Conservation (phyloP, 495 filamentous ascomycete genomes). For the Durotheca rogersii region DNA sequence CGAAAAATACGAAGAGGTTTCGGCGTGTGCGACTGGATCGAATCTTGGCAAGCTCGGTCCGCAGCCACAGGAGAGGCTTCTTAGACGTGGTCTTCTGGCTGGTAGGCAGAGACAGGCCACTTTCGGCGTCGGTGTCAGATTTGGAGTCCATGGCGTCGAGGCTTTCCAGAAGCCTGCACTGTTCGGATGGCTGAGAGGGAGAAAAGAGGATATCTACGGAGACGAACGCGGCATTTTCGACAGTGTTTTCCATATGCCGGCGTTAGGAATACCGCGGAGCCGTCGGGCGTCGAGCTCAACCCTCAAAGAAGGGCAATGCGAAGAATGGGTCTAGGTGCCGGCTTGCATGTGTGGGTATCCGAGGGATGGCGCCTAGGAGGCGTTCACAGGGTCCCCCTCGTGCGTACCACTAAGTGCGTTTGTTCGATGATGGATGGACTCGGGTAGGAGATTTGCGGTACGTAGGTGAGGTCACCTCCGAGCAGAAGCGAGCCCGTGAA, state of each 20-base stretch:
- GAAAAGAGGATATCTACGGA: conserved; percentile 7
- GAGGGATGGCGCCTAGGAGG: no score
- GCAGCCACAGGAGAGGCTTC: conserved; percentile 13
- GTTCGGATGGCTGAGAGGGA: not conserved
- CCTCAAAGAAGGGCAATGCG: conserved; percentile 3
- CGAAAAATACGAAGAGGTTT: conserved; percentile 18
- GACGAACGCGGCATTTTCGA: conserved; percentile 22
- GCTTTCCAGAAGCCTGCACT: conserved; percentile 9
- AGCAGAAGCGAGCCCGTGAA: no score
- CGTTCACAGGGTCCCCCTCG: no score
- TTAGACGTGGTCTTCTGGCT: conserved; percentile 6
- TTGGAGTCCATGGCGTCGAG: conserved; percentile 17
- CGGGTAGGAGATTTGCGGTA: no score
- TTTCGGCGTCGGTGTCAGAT: conserved; percentile 13
- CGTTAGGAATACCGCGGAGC: not conserved
- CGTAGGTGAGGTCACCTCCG: no score
- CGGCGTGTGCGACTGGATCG: conserved; percentile 27
- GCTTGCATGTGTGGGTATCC: not conserved
- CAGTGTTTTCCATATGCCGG: conserved; percentile 18
- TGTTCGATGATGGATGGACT: no score
- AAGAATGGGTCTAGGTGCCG: not conserved
- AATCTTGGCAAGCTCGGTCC: conserved; percentile 6
- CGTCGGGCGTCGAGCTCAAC: conserved; percentile 6
- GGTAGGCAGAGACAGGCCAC: conserved; percentile 8
- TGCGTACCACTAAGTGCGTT: no score